Evolutionary conservation across 192 early-diverging fungal species (phyloP).

Genomic region (Dimargaris cristalligena): DNA sequence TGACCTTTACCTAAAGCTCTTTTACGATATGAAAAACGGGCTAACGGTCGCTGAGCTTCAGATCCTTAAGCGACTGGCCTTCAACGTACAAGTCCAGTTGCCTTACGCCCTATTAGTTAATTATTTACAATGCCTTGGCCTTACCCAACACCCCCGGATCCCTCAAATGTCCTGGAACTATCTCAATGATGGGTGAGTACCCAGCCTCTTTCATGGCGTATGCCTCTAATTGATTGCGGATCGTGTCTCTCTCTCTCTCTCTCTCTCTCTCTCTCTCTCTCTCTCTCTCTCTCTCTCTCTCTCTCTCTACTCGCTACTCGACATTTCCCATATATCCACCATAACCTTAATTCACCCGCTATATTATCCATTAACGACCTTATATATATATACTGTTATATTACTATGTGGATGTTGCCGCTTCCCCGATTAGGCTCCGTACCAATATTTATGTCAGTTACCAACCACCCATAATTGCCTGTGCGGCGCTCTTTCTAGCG

Average conservation of each 20-base stretch:
- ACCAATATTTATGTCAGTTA: conserved; percentile 59
- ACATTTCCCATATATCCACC: too few species aligned
- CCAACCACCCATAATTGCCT: conserved; percentile 69
- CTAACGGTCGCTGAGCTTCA: conserved; percentile 71
- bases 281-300: too few species aligned
- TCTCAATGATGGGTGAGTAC: conserved; percentile 66
- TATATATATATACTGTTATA: too few species aligned
- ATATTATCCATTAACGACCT: too few species aligned
- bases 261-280: too few species aligned
- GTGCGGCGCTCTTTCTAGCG: conserved; percentile 70
- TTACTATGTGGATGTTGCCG: too few species aligned
- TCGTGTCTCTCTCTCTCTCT: too few species aligned
- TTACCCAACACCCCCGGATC: conserved; percentile 56
- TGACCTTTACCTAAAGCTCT: too few species aligned
- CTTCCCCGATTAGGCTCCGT: conserved; percentile 32
- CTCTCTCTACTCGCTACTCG: too few species aligned
- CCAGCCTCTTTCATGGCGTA: too few species aligned
- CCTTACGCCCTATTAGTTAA: conserved; percentile 94
- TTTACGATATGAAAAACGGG: conserved; percentile 65
- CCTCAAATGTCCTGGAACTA: conserved; percentile 85
- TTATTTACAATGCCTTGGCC: conserved; percentile 66
- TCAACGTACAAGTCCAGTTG: conserved; percentile 90
- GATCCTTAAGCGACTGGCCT: conserved; percentile 72
- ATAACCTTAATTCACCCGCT: too few species aligned
- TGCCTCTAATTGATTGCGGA: too few species aligned